Evolutionary conservation across 805 yeast species (phyloP).

Genomic region (Danielia reshetovae): DNA sequence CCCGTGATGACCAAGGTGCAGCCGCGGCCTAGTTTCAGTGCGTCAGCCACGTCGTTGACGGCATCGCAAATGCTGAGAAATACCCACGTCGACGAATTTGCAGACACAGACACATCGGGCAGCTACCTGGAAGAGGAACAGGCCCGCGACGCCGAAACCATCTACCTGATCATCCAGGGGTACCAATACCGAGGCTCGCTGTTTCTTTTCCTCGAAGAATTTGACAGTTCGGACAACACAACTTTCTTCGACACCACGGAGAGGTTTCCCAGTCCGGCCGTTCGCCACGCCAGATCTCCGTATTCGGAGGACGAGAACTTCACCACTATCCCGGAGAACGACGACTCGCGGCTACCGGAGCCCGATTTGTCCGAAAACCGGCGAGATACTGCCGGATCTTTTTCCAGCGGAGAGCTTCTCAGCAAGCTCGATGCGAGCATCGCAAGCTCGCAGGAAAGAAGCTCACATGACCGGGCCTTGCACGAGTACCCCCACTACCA

Average conservation of each 20-base stretch:
- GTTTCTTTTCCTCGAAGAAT: conserved; percentile 10
- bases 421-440: conserved; percentile 5
- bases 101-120: conserved; percentile 30
- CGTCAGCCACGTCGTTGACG: background rate
- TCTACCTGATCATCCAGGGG: conserved; percentile 29
- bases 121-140: conserved; percentile 11
- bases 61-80: background rate
- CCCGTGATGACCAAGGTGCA: background rate
- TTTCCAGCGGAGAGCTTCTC: conserved; percentile 18
- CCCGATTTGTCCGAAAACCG: conserved; percentile 3
- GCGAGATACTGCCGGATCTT: conserved; percentile 12
- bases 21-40: background rate
- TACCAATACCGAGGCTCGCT: conserved; percentile 15
- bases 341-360: conserved; percentile 4
- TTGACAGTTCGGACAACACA: conserved; percentile 3
- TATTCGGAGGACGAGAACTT: background rate
- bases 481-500: too few species aligned
- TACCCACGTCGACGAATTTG: conserved; percentile 31
- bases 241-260: background rate
- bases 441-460: too few species aligned
- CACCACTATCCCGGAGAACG: background rate
- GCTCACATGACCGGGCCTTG: too few species aligned
- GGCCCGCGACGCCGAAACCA: conserved; percentile 22
- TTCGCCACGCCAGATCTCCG: too few species aligned
- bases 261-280: background rate